Evolutionary conservation across 805 yeast species (phyloP).

Genomic region (Hanseniaspora occidentalis): DNA sequence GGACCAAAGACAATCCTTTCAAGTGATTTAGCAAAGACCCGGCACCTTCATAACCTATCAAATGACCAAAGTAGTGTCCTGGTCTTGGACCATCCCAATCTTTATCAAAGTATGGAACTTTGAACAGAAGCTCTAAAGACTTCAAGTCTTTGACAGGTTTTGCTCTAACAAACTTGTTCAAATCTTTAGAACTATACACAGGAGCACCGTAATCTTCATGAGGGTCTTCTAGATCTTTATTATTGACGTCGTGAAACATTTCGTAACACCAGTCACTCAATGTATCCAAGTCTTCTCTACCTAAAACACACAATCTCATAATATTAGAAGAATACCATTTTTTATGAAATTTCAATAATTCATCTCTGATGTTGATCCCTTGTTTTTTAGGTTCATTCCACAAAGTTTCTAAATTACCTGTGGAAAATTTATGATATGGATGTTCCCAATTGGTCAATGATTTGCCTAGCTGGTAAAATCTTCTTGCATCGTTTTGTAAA

Average conservation of each 20-base stretch:
- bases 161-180: conserved; percentile 45
- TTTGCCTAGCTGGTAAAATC: conserved; percentile 75
- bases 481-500: conserved; percentile 81
- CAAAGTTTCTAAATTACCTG: conserved; percentile 75
- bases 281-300: conserved; percentile 65
- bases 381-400: conserved; percentile 46
- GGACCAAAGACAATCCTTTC: conserved; percentile 69
- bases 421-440: conserved; percentile 79
- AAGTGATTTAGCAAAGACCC: conserved; percentile 70
- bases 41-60: conserved; percentile 84
- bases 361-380: conserved; percentile 69
- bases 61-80: conserved; percentile 58
- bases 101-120: conserved; percentile 64
- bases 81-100: conserved; percentile 56
- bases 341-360: conserved; percentile 61
- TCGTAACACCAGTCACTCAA: conserved; percentile 60
- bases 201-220: conserved; percentile 30
- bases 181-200: conserved; percentile 37
- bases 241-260: conserved; percentile 51
- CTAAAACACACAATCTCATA: conserved; percentile 78
- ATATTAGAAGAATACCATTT: conserved; percentile 70
- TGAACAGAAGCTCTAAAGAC: conserved; percentile 53
- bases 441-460: conserved; percentile 59
- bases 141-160: conserved; percentile 77
- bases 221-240: conserved; percentile 25